A percentile compares a stretch with the other conserved stretches of the same genome.
These are phyloP conservation scores for Dothidotthia symphoricarpi DNA, from an alignment of 2,329 filamentous ascomycete genomes.

Conservation along the genomic window DNA sequence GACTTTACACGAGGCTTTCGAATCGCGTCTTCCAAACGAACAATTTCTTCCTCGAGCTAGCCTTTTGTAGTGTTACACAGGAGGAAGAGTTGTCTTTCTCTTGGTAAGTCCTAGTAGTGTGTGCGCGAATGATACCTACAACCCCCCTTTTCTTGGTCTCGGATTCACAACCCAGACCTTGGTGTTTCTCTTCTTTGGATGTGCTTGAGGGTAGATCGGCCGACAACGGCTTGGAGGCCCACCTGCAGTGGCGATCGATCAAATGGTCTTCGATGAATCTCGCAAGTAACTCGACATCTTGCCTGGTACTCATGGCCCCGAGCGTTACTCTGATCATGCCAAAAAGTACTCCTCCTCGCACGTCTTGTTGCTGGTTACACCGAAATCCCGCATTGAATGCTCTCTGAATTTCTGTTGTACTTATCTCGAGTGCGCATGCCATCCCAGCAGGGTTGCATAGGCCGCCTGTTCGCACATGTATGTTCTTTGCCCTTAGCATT, in stretches of 20 bases:
- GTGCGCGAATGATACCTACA: no score
- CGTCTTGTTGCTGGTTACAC: slow-evolving; percentile 55
- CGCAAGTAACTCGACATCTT: slow-evolving; percentile 49
- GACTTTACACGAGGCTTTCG: no score
- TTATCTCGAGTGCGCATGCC: slow-evolving; percentile 49
- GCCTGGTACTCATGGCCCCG: slow-evolving; percentile 60
- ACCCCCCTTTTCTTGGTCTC: no score
- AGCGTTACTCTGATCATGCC: slow-evolving; percentile 62
- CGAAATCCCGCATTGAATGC: slow-evolving; percentile 58
- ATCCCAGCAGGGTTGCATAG: slow-evolving; percentile 57
- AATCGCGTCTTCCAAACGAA: no score
- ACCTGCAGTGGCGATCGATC: slow-evolving; percentile 1
- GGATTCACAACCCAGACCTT: no score
- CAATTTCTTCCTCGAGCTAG: no score
- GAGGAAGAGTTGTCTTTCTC: no score
- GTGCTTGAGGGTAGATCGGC: no score
- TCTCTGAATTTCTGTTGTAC: slow-evolving; percentile 55
- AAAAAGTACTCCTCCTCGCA: slow-evolving; percentile 55
- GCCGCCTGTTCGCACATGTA: slow-evolving; percentile 62
- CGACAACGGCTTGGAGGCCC: no score
- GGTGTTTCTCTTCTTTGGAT: no score
- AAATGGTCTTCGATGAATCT: slow-evolving; percentile 5
- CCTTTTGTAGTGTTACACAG: no score
- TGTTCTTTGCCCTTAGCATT: slow-evolving; percentile 54
- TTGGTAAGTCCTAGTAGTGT: no score